Percentiles rank a stretch among this genome's conserved stretches.
Evolutionary conservation across 352 stramenopile genomes (phyloP).

Genomic region (Phytophthora colocasiae): DNA sequence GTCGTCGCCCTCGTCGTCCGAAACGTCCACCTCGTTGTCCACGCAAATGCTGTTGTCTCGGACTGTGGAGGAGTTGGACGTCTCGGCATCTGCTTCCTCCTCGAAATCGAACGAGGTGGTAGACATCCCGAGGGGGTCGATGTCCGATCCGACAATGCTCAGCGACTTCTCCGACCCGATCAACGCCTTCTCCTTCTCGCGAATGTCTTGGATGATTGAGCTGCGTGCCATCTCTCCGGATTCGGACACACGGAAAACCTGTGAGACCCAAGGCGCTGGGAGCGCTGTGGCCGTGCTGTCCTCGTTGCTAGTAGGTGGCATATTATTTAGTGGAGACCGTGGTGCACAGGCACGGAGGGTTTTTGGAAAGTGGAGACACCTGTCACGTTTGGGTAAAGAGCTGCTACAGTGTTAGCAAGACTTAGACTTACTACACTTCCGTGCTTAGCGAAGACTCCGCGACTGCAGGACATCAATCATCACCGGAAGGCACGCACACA

Average conservation of each 20-base stretch:
- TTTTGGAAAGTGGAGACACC: constrained; percentile 24
- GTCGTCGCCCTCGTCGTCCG: constrained; percentile 24
- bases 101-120: constrained; percentile 30
- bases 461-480: constrained; percentile 4
- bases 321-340: constrained; percentile 22
- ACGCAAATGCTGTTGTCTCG: constrained; percentile 23
- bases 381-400: constrained; percentile 23
- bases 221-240: constrained; percentile 17
- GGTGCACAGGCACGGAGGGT: constrained; percentile 12
- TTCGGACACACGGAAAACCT: constrained; percentile 30
- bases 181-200: constrained; percentile 28
- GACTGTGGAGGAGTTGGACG: constrained; percentile 23
- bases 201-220: constrained; percentile 23
- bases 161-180: constrained; percentile 11
- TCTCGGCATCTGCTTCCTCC: constrained; percentile 9
- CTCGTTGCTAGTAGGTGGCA: constrained; percentile 24
- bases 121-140: constrained; percentile 26
- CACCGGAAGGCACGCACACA: constrained; percentile 17
- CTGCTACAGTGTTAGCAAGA: constrained; percentile 3
- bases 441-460: constrained; percentile 16
- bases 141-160: constrained; percentile 25
- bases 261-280: constrained; percentile 27
- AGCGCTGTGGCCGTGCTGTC: constrained; percentile 21
- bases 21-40: constrained; percentile 25
- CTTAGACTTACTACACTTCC: constrained; percentile 14